A percentile compares a stretch with the other conserved stretches of the same genome.
These are phyloP conservation scores for Globisporangium sylvaticum DNA, from an alignment of 352 stramenopile species.

Conservation along the genomic window DNA sequence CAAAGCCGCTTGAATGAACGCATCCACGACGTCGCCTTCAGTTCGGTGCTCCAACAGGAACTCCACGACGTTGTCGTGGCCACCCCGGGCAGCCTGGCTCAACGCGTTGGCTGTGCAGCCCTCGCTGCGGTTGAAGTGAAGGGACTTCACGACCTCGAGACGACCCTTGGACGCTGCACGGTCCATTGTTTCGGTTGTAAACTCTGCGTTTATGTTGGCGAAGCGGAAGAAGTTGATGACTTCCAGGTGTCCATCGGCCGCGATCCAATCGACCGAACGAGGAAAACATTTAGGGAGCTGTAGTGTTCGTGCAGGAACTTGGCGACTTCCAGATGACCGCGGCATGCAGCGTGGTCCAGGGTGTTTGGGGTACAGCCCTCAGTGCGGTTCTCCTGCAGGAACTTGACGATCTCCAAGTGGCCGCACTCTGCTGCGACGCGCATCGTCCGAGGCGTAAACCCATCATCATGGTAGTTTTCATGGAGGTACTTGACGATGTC, in stretches of 20 bases:
- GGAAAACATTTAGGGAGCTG: not conserved
- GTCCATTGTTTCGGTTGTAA: not conserved
- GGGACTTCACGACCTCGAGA: not conserved
- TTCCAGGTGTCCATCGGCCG: not conserved
- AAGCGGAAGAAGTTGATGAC: not conserved
- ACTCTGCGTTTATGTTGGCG: not conserved
- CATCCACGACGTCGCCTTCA: not conserved
- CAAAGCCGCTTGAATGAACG: too few relatives aligned
- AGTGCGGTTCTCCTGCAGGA: not conserved
- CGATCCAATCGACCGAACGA: not conserved
- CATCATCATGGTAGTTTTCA: not conserved
- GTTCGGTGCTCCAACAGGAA: not conserved
- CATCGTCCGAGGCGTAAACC: not conserved
- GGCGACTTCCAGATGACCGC: not conserved
- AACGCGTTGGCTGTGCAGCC: not conserved
- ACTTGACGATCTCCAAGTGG: conserved; percentile 3
- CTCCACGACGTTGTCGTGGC: not conserved
- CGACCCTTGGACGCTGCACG: not conserved
- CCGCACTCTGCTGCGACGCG: not conserved
- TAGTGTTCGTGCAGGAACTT: not conserved
- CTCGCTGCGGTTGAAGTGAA: not conserved
- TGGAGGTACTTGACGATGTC: not conserved
- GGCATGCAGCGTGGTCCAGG: not conserved
- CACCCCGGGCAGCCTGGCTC: not conserved
- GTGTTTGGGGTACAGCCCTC: not conserved